Base-by-base conservation (phyloP, 306 rosid genomes). In the Canavalia ensiformis region DNA sequence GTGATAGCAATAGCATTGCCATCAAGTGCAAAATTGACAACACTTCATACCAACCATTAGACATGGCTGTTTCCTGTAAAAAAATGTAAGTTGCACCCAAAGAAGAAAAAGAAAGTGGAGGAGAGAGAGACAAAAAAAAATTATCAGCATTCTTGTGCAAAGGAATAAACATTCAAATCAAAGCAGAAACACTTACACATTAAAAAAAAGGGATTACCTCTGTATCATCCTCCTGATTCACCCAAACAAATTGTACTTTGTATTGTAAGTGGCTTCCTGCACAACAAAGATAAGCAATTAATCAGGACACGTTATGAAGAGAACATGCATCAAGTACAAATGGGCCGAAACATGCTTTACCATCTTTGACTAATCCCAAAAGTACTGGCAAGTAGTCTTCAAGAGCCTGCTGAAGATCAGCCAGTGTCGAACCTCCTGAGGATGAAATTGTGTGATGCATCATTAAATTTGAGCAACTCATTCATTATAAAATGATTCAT, bases 351-450 rank as follows among this genome's bases (percentile, higher is more conserved):
- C 55, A 56, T 13, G 46, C 51, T 74, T 82, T 90, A 94, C 98
- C 98, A 83, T 92, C 94, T 89, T 92, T 89, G 72, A 90, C 96
- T 84, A 94, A 82, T 80, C 97, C 98, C 88, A 91, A 87, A 87
- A 94, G 97, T 82, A 94, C 97, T 8, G 94, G 98, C 88, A 94
- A 90, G 89, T 94, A 94, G 82, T 92, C 97, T 88, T 92, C 97
- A 6, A 94, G 90, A 72, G 98, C 97, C 80, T 92, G 97, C 89
- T 78, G 95, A 83, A 94, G 97, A 92, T 94, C 97, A 49, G 97
- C 95, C 29, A 92, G 78, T 5, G 97, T 92, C 70, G 98, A 95
- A 74, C 97, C 97, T 83, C 97, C 98, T 95, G 86, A 76, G 80
- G 83, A 89, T 25, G 86, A 75, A 83, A 84, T 62, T 41, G 72